These are phyloP conservation scores for Rhizomucor miehei DNA, from an alignment of 371 early-diverging fungal species.

Conservation along the genomic window DNA sequence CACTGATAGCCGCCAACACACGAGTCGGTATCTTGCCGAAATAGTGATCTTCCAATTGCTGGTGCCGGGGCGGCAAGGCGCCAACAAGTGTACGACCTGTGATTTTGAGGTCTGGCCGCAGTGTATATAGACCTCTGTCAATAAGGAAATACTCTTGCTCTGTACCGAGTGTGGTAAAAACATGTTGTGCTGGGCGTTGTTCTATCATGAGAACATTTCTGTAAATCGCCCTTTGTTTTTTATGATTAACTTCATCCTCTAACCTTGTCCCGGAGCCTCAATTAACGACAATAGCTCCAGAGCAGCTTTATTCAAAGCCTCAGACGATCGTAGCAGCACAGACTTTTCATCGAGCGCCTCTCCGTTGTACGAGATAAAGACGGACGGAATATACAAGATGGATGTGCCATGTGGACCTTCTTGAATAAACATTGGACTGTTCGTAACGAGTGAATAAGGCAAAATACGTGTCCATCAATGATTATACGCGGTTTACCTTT, in stretches of 20 bases:
- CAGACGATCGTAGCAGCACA: slow-evolving; percentile 88
- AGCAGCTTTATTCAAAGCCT: slow-evolving; percentile 78
- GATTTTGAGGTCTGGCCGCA: slow-evolving; percentile 95
- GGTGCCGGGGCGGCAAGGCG: slow-evolving; percentile 93
- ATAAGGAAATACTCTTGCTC: slow-evolving; percentile 99
- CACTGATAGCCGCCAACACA: slow-evolving; percentile 88
- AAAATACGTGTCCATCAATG: no score
- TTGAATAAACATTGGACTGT: slow-evolving; percentile 94
- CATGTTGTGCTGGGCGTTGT: slow-evolving; percentile 60
- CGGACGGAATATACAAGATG: slow-evolving; percentile 94
- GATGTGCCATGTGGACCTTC: slow-evolving; percentile 89
- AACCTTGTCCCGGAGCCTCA: slow-evolving; percentile 58
- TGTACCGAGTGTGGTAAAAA: slow-evolving; percentile 90
- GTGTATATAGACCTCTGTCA: slow-evolving; percentile 87
- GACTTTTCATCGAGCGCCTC: slow-evolving; percentile 99
- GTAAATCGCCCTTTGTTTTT: no score
- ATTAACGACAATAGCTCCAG: slow-evolving; percentile 73
- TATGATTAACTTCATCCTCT: neutral
- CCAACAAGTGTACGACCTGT: slow-evolving; percentile 94
- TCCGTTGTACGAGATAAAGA: slow-evolving; percentile 98
- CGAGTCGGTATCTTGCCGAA: slow-evolving; percentile 96
- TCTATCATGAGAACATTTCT: slow-evolving; percentile 17
- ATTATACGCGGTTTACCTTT: slow-evolving; percentile 29
- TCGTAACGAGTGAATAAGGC: slow-evolving; percentile 3
- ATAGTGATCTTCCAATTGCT: slow-evolving; percentile 98